A percentile compares a stretch with the other conserved stretches of the same genome.
Conservation (phyloP, 164 flowering plant genomes). For the Sedum album region DNA sequence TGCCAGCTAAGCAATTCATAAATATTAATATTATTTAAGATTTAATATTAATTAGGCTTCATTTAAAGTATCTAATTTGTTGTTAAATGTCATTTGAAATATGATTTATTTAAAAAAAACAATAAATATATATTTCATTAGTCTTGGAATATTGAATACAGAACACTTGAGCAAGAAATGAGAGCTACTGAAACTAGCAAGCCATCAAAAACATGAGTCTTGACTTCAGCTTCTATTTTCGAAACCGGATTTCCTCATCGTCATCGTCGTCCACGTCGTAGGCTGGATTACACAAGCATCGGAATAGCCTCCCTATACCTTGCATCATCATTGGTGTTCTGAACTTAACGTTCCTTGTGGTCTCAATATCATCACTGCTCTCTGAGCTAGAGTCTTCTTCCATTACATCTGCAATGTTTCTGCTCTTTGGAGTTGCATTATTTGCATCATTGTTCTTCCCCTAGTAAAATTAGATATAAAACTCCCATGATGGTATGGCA, state of each 20-base stretch:
- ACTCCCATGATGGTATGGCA: not conserved
- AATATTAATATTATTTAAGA: too few relatives aligned
- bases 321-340: slow-evolving; percentile 70
- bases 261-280: slow-evolving; percentile 87
- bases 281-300: slow-evolving; percentile 93
- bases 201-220: not conserved
- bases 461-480: slow-evolving; percentile 10
- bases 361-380: slow-evolving; percentile 58
- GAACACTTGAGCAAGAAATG: not conserved
- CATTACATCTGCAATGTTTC: slow-evolving; percentile 25
- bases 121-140: too few relatives aligned
- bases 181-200: too few relatives aligned
- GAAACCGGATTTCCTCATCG: slow-evolving; percentile 81
- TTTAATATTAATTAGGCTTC: too few relatives aligned
- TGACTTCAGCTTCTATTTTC: slow-evolving; percentile 34
- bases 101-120: too few relatives aligned
- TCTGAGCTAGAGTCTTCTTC: slow-evolving; percentile 72
- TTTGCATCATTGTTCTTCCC: slow-evolving; percentile 42
- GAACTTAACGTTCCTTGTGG: slow-evolving; percentile 52
- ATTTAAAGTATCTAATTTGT: too few relatives aligned
- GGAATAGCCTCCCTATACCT: slow-evolving; percentile 93
- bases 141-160: not conserved
- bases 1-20: too few relatives aligned
- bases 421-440: slow-evolving; percentile 44
- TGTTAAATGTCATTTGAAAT: too few relatives aligned